Conservation (phyloP, 345 rosid genomes). For the Sonneratia alba region DNA sequence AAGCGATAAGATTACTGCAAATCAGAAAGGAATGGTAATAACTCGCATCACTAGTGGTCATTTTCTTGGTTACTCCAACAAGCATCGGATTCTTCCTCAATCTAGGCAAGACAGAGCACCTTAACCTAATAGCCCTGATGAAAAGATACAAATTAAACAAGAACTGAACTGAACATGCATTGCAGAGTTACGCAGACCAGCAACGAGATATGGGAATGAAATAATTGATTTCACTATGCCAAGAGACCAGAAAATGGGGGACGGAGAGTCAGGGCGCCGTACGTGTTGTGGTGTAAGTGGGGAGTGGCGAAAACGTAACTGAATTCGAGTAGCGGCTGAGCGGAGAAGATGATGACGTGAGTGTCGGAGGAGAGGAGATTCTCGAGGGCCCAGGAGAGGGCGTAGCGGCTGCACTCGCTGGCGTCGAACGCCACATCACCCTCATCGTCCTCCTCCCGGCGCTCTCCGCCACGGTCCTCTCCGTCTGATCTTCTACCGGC, state of each 20-base stretch:
- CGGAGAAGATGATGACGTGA: slow-evolving; percentile 6
- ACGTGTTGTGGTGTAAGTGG: neutral
- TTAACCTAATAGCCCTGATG: too few relatives aligned
- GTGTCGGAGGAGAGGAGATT: slow-evolving; percentile 1
- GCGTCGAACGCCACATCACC: slow-evolving; percentile 14
- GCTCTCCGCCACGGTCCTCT: neutral
- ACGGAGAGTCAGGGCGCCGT: neutral
- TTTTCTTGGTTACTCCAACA: too few relatives aligned
- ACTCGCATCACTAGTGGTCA: too few relatives aligned
- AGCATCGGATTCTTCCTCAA: too few relatives aligned
- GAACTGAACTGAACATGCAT: neutral
- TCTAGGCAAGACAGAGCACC: too few relatives aligned
- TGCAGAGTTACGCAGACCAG: neutral
- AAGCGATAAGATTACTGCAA: too few relatives aligned
- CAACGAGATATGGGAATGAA: neutral
- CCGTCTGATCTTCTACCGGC: neutral
- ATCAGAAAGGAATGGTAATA: too few relatives aligned
- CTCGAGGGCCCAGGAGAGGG: slow-evolving; percentile 7
- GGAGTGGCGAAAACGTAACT: slow-evolving; percentile 1
- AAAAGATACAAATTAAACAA: too few relatives aligned
- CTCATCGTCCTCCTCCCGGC: neutral
- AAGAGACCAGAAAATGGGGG: neutral
- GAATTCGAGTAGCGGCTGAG: slow-evolving; percentile 9
- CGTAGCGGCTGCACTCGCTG: slow-evolving; percentile 14
- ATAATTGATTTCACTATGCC: too few relatives aligned